phyloP scores from a whole-genome alignment of 306 rosid genomes.

The Quercus bicolor region DNA sequence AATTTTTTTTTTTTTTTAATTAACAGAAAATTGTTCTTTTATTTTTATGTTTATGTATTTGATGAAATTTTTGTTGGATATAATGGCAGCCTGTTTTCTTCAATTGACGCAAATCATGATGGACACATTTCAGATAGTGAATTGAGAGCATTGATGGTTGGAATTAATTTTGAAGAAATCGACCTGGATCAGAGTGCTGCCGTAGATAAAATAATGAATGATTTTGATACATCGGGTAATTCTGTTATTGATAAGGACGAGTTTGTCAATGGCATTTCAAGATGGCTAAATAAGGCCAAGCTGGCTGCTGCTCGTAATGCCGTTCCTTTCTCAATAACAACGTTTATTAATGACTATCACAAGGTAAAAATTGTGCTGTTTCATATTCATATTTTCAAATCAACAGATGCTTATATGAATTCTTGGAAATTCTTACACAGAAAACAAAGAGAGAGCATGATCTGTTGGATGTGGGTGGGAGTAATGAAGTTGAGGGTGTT shows the following conservation, averaged over 20 bases:
- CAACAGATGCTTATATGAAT: constrained; percentile 1
- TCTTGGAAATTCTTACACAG: constrained; percentile 34
- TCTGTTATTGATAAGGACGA: constrained; percentile 33
- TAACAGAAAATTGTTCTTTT: background rate
- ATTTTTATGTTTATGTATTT: constrained; percentile 6
- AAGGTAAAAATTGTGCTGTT: background rate
- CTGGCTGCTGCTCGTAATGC: constrained; percentile 34
- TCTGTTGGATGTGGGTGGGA: constrained; percentile 52
- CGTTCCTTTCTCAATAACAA: constrained; percentile 35
- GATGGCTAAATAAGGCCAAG: constrained; percentile 60
- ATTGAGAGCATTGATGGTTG: constrained; percentile 71
- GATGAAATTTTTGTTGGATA: constrained; percentile 15
- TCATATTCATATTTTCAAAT: background rate
- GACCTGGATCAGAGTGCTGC: constrained; percentile 69
- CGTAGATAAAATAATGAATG: constrained; percentile 43
- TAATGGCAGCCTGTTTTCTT: constrained; percentile 51
- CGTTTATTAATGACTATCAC: too few species aligned
- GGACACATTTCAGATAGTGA: constrained; percentile 50
- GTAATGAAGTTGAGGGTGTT: constrained; percentile 38
- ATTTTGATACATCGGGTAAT: constrained; percentile 64
- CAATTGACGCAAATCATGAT: constrained; percentile 57
- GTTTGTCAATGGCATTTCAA: constrained; percentile 54
- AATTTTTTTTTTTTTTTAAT: background rate
- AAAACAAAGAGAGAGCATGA: constrained; percentile 69
- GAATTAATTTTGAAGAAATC: constrained; percentile 61